Base-by-base conservation (phyloP, 345 rosid species). In the Eucalyptus viminalis region DNA sequence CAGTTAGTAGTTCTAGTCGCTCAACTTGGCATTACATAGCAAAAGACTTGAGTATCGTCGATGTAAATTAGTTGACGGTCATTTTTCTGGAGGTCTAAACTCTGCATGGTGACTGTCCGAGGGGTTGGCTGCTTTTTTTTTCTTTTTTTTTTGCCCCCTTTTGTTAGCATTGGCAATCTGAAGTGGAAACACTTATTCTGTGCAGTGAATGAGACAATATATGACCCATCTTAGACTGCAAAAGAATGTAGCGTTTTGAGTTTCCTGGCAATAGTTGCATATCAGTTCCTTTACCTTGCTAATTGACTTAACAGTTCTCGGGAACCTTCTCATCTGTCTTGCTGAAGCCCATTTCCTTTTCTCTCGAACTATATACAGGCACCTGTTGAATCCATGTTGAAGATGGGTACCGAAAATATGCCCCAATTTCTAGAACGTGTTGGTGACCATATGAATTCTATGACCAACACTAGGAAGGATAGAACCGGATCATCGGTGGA, bases 41-140 rank as follows among this genome's bases (percentile, higher is more conserved):
- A 24, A 56, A 24, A 56, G 6, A 56, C 62, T 53, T 56, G 29
- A 56, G 62, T 56, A 24, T 24, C 6, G 6, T 24, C 29, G 1
- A 25, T 58, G 6, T 58, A 58, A 2, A 11, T 0, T 58, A 58
- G n/a, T 58, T 24, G 14, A 58, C 0, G n/a, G 14, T 58, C 65
- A 58, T 58, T 58, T 51, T 53, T 53, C 58, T 53, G 11, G 25
- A 19, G 25, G 25, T 53, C 11, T 53, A 8, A 21, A 53, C 5
- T 19, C 0, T 53, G 11, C 58, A 53, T 0, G 58, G 58, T 53
- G 58, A 53, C 58, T 8, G 58, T 58, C n/a, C 29, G 0, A 10
- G 0, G 65, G 65, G 0, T 24, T 24, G 1, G 65, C n/a, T 5
- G 29, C 0, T n/a, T n/a, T n/a, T n/a, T n/a, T n/a, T n/a, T n/a